These are phyloP conservation scores for Cotoneaster glaucophyllus DNA, from an alignment of 306 rosid genomes.

Conservation along the genomic window DNA sequence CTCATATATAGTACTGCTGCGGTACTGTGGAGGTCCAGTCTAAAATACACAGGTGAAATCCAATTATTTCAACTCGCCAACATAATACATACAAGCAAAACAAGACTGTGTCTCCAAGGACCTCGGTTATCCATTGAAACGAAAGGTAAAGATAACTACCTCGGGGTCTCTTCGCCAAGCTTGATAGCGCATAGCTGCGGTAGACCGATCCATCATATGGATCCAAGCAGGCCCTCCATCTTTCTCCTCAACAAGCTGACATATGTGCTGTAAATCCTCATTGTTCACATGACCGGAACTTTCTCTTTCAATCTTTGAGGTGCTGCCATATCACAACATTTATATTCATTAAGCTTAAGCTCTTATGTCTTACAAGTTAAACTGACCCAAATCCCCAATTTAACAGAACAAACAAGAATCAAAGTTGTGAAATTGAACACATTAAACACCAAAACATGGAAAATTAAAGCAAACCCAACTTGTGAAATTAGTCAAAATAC, in stretches of 20 bases:
- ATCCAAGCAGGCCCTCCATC: constrained; percentile 91
- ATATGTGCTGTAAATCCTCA: constrained; percentile 42
- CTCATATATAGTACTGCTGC: constrained; percentile 46
- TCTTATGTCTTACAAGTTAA: not conserved
- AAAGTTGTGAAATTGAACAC: not conserved
- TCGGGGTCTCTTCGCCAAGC: constrained; percentile 61
- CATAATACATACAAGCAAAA: not conserved
- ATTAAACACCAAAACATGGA: not conserved
- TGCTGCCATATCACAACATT: constrained; percentile 21
- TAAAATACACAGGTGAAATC: constrained; percentile 14
- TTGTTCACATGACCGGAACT: constrained; percentile 23
- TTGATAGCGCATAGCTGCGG: constrained; percentile 61
- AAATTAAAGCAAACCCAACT: not conserved
- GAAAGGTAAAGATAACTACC: constrained; percentile 19
- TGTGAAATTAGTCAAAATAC: not conserved
- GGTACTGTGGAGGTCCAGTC: constrained; percentile 59
- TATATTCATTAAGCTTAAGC: not conserved
- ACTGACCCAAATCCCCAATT: not conserved
- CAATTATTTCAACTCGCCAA: not conserved
- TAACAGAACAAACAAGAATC: not conserved
- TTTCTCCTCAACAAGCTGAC: constrained; percentile 44
- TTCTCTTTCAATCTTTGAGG: constrained; percentile 32
- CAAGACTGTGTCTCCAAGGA: not conserved
- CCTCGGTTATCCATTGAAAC: not conserved
- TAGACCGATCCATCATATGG: constrained; percentile 93